A percentile compares a stretch with the other conserved stretches of the same genome.
Conservation (phyloP, 352 stramenopile genomes). For the Phytophthora capsici region DNA sequence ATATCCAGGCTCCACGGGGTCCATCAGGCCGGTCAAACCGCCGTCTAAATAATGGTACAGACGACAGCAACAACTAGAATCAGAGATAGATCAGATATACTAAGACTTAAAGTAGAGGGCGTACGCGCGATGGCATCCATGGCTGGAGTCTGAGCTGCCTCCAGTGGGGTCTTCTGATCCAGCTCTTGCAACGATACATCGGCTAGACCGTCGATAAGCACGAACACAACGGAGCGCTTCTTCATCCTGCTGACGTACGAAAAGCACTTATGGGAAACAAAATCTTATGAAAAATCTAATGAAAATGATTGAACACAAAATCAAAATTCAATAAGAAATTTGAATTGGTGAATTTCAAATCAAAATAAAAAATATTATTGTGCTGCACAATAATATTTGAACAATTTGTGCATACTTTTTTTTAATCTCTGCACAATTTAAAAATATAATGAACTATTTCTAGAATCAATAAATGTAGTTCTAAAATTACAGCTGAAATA, state of each 20-base stretch:
- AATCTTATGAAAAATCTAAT: background rate
- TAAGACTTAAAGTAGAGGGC: constrained; percentile 7
- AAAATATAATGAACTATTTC: no score
- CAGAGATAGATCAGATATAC: background rate
- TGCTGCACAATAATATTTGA: no score
- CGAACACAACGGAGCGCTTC: constrained; percentile 75
- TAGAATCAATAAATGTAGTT: no score
- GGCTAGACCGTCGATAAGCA: constrained; percentile 87
- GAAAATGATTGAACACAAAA: no score
- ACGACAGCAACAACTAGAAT: constrained; percentile 1
- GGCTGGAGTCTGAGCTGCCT: constrained; percentile 71
- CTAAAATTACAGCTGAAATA: no score
- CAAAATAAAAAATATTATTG: no score
- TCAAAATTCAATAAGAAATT: no score
- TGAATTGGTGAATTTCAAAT: no score
- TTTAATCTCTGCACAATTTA: no score
- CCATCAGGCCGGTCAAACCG: constrained; percentile 84
- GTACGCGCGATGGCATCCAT: constrained; percentile 88
- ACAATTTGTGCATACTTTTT: no score
- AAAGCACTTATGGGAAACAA: background rate
- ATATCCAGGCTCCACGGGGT: constrained; percentile 84
- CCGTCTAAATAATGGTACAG: constrained; percentile 40
- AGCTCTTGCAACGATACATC: constrained; percentile 77
- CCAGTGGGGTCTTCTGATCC: constrained; percentile 61
- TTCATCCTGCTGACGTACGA: constrained; percentile 37